Evolutionary conservation across 495 filamentous ascomycete species (phyloP).

Genomic region (Penicillium lividum): DNA sequence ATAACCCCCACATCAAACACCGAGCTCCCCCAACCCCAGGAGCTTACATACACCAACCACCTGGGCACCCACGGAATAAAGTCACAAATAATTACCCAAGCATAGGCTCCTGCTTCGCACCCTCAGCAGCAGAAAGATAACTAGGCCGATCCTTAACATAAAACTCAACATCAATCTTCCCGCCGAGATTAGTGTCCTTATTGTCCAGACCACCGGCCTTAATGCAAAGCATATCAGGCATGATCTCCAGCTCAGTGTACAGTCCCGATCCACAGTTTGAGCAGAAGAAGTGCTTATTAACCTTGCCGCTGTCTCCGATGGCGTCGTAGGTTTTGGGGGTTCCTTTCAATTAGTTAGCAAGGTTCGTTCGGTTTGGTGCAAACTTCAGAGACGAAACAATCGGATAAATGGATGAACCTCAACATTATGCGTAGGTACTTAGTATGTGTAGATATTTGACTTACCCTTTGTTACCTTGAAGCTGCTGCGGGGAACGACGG

Average conservation of each 20-base stretch:
- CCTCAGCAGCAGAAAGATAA: constrained; percentile 36
- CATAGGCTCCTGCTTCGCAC: constrained; percentile 46
- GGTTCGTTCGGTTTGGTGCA: no score
- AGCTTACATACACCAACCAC: neutral
- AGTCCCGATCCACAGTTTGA: constrained; percentile 42
- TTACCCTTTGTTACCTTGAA: constrained; percentile 45
- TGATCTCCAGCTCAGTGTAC: constrained; percentile 49
- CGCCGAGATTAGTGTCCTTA: constrained; percentile 33
- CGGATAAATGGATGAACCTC: no score
- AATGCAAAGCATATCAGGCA: constrained; percentile 45
- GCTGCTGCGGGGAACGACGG: constrained; percentile 41
- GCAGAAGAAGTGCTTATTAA: constrained; percentile 55
- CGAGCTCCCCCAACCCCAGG: neutral
- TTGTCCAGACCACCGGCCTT: constrained; percentile 47
- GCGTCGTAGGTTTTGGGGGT: constrained; percentile 39
- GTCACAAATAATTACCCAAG: constrained; percentile 11
- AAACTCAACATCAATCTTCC: constrained; percentile 46
- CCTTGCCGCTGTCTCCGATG: constrained; percentile 42
- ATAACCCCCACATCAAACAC: neutral
- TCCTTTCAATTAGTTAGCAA: constrained; percentile 19
- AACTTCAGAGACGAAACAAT: no score
- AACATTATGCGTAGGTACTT: neutral
- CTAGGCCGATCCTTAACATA: constrained; percentile 45
- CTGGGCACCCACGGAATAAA: neutral
- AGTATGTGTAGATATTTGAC: neutral